Evolutionary conservation across 2,329 filamentous ascomycete species (phyloP).

Genomic region (Alternaria triticina): DNA sequence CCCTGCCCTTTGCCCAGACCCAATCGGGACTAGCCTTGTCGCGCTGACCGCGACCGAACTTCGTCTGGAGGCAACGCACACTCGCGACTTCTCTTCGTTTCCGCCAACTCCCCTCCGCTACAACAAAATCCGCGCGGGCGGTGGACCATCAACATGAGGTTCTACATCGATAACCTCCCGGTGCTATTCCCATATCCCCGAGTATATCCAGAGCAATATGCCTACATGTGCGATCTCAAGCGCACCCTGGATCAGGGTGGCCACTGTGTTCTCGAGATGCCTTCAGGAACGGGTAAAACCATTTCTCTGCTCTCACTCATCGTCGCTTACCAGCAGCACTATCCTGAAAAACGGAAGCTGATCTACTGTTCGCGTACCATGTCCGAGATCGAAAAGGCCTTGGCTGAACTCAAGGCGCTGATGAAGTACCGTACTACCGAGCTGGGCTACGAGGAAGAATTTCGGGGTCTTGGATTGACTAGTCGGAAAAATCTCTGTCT

Average conservation of each 20-base stretch:
- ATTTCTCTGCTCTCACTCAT: constrained; percentile 94
- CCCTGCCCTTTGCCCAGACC: constrained; percentile 11
- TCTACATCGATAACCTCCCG: constrained; percentile 76
- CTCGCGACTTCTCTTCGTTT: constrained; percentile 9
- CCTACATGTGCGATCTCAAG: constrained; percentile 85
- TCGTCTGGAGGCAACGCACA: constrained; percentile 15
- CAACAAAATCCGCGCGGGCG: constrained; percentile 27
- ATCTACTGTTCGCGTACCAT: constrained; percentile 99
- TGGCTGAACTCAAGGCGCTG: constrained; percentile 86
- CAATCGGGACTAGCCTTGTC: neutral
- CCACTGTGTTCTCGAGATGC: constrained; percentile 98
- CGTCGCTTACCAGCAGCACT: constrained; percentile 93
- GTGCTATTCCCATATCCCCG: constrained; percentile 77
- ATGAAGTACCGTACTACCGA: constrained; percentile 95
- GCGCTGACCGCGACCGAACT: constrained; percentile 2
- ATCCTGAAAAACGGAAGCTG: constrained; percentile 90
- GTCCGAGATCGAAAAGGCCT: constrained; percentile 98
- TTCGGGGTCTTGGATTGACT: constrained; percentile 87
- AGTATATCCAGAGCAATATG: constrained; percentile 68
- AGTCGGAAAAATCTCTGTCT: constrained; percentile 97
- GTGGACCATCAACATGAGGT: constrained; percentile 67
- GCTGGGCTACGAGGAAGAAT: constrained; percentile 90
- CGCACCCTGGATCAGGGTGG: constrained; percentile 90
- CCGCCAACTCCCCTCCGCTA: constrained; percentile 24
- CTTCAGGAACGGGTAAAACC: constrained; percentile 97